Evolutionary conservation across 805 yeast genomes (phyloP).

Genomic region (Danielozyma ontarioensis): DNA sequence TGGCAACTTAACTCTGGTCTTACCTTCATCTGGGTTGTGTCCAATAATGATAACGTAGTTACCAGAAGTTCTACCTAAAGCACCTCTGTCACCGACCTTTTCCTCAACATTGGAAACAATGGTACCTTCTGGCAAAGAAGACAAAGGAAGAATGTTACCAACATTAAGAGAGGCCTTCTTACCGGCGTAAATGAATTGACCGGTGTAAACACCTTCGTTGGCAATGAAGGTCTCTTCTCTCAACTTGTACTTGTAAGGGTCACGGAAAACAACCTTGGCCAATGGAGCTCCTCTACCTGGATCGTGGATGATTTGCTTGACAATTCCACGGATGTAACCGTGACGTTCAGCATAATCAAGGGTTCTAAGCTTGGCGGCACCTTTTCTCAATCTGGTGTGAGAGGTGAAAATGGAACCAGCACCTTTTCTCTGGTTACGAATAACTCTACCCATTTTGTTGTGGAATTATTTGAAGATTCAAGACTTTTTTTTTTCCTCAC

Average conservation of each 20-base stretch:
- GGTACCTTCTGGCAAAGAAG: slow-evolving; percentile 5
- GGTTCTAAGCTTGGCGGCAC: slow-evolving; percentile 6
- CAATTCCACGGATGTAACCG: slow-evolving; percentile 7
- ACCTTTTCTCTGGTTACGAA: slow-evolving; percentile 7
- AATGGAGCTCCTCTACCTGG: slow-evolving; percentile 7
- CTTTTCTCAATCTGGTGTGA: slow-evolving; percentile 6
- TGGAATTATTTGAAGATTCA: too few species aligned
- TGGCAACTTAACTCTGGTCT: slow-evolving; percentile 8
- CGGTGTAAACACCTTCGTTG: slow-evolving; percentile 7
- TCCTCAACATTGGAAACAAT: slow-evolving; percentile 6
- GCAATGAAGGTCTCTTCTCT: slow-evolving; percentile 5
- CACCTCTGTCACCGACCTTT: slow-evolving; percentile 7
- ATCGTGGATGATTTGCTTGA: slow-evolving; percentile 7
- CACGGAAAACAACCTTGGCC: slow-evolving; percentile 6
- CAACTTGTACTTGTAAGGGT: slow-evolving; percentile 6
- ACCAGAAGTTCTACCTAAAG: slow-evolving; percentile 6
- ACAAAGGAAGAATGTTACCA: slow-evolving; percentile 5
- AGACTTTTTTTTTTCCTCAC: slow-evolving; percentile 1
- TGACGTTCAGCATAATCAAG: slow-evolving; percentile 6
- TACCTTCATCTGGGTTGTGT: slow-evolving; percentile 6
- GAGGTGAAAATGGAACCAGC: slow-evolving; percentile 7
- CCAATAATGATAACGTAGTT: slow-evolving; percentile 6
- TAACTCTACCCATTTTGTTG: slow-evolving; percentile 3
- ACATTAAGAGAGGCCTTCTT: slow-evolving; percentile 5
- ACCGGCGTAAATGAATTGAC: slow-evolving; percentile 5